These are phyloP conservation scores for Blumeria hordei DNA, from an alignment of 2,329 filamentous ascomycete species.

Conservation along the genomic window DNA sequence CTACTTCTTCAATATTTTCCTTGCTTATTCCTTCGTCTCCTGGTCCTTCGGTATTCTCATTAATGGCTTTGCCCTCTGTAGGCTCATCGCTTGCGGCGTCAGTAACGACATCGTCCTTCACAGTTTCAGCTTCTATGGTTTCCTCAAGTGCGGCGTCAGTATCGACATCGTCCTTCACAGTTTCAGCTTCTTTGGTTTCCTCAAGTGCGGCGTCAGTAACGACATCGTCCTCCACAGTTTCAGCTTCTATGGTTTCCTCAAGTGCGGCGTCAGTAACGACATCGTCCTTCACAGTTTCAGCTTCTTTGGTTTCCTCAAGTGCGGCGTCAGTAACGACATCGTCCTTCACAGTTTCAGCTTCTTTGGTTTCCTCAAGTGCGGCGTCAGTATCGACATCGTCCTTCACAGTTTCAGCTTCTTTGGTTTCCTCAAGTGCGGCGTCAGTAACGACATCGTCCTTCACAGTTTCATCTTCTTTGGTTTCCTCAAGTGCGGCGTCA, in stretches of 20 bases:
- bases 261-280: background rate
- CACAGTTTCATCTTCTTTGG: background rate
- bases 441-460: too few relatives aligned
- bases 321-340: background rate
- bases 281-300: background rate
- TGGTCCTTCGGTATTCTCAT: background rate
- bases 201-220: background rate
- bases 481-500: background rate
- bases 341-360: too few relatives aligned
- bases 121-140: background rate
- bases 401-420: conserved; percentile 1
- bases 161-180: background rate
- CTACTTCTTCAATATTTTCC: too few relatives aligned
- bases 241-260: background rate
- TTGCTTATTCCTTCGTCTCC: too few relatives aligned
- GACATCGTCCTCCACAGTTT: too few relatives aligned
- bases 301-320: background rate
- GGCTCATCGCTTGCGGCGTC: background rate
- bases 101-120: background rate
- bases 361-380: too few relatives aligned
- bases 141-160: too few relatives aligned
- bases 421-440: conserved; percentile 1
- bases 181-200: background rate
- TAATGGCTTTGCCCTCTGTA: background rate
- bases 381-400: background rate